Conservation (phyloP, 805 yeast genomes). For the Cyberlindnera misumaiensis region DNA sequence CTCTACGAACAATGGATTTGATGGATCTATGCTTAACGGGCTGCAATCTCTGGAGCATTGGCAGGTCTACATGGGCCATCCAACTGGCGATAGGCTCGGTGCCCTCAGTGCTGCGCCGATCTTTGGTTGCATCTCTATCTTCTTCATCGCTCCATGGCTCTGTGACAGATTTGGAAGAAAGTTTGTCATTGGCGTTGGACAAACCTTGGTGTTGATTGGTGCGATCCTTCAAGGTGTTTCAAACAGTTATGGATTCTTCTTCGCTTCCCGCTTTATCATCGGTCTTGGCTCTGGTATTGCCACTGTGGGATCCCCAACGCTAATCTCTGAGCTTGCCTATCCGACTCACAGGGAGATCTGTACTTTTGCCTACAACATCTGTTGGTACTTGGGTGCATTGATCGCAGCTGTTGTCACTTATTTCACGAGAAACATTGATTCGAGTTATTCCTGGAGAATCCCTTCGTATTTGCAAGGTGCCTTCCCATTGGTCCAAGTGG, state of each 20-base stretch:
- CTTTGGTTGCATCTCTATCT: slow-evolving; percentile 33
- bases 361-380: slow-evolving; percentile 40
- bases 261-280: slow-evolving; percentile 31
- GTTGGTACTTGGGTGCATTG: slow-evolving; percentile 48
- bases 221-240: slow-evolving; percentile 21
- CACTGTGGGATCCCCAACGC: slow-evolving; percentile 37
- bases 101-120: slow-evolving; percentile 33
- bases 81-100: slow-evolving; percentile 33
- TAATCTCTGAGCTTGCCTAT: slow-evolving; percentile 43
- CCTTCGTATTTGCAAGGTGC: slow-evolving; percentile 46
- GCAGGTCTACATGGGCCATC: slow-evolving; percentile 32
- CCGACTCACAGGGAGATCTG: slow-evolving; percentile 37
- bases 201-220: slow-evolving; percentile 16
- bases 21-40: slow-evolving; percentile 44
- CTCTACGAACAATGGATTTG: slow-evolving; percentile 41
- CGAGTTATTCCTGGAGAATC: slow-evolving; percentile 43
- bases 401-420: slow-evolving; percentile 29
- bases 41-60: slow-evolving; percentile 37
- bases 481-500: slow-evolving; percentile 37
- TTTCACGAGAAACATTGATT: slow-evolving; percentile 22
- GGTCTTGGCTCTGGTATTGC: slow-evolving; percentile 39
- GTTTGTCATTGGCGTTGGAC: slow-evolving; percentile 14
- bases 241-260: slow-evolving; percentile 22
- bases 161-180: slow-evolving; percentile 38
- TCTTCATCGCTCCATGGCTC: slow-evolving; percentile 24